Conservation (phyloP, 768 basidiomycete species). For the Guyanaporus albipodus region DNA sequence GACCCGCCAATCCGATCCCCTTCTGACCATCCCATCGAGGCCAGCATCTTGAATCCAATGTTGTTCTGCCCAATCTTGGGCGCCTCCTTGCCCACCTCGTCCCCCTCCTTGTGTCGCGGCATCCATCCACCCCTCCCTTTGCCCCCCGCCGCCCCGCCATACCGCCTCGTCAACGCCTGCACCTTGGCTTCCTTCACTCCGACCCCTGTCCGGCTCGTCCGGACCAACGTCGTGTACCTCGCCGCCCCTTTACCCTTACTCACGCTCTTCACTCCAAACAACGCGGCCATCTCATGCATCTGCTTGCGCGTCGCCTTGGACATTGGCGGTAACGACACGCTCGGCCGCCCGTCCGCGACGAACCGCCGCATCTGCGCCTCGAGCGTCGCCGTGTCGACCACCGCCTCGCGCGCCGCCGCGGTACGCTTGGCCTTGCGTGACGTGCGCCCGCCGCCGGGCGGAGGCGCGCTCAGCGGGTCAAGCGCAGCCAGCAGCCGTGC, state of each 20-base stretch:
- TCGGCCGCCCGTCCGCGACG: conserved; percentile 44
- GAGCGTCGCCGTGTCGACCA: conserved; percentile 65
- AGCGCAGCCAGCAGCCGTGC: conserved; percentile 53
- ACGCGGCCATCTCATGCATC: conserved; percentile 76
- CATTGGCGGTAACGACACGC: conserved; percentile 76
- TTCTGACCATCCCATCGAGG: conserved; percentile 89
- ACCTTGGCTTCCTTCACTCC: conserved; percentile 60
- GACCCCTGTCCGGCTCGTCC: conserved; percentile 58
- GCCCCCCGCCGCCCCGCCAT: conserved; percentile 24
- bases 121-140: conserved; percentile 22
- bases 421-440: conserved; percentile 64
- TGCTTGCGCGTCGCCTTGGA: conserved; percentile 64
- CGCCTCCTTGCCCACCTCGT: conserved; percentile 84
- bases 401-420: conserved; percentile 45
- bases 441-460: conserved; percentile 4
- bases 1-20: conserved; percentile 70
- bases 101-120: conserved; percentile 71
- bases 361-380: conserved; percentile 70
- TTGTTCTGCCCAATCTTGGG: conserved; percentile 79
- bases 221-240: conserved; percentile 74
- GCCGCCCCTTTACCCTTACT: conserved; percentile 67
- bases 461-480: conserved; percentile 50
- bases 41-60: conserved; percentile 83
- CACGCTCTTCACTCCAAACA: conserved; percentile 73
- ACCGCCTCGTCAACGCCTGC: conserved; percentile 36